Evolutionary conservation across 192 early-diverging fungal genomes (phyloP), one percentile per base, ranked within the genome.

Genomic region (Pilobolus umbonatus): DNA sequence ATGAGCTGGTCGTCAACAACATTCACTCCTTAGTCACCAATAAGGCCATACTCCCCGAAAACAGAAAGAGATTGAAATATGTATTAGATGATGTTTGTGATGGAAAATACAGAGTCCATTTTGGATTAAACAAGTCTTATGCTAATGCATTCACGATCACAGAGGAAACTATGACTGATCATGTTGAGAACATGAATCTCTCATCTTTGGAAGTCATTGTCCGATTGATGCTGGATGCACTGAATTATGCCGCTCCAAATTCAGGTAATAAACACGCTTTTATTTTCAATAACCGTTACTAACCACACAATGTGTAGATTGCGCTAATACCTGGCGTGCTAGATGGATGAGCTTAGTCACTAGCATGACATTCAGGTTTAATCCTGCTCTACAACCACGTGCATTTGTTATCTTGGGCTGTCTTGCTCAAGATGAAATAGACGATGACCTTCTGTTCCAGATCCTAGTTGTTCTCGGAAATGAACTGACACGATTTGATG

Each of bases 281-380:
- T 14, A 10, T 51, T 34, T 26, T 40, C 19, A 17, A 29, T 11
- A 5, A 5, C 4, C 28, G 28, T 25, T 48, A 24, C 11, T 7
- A n/a, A n/a, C n/a, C n/a, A n/a, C n/a, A n/a, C n/a, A n/a, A n/a
- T 22, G 12, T 34, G 1, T 10, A 84, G 91, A 89, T 40, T 77
- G 87, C 14, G 79, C 85, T 22, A 85, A 86, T 60, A 75, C 74
- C 26, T 93, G 92, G 84, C 88, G 88, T 44, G 82, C 93, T 14
- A 79, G 92, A 17, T 97, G 95, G 95, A 90, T 94, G 74, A 81
- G 88, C 11, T 72, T 95, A 54, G 84, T 95, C n/a, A 83, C 92
- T 1, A 85, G 87, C 19, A 89, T 87, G 44, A 90, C 92, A 0
- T 97, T 97, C 81, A 87, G 91, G 49, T 88, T 85, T 65, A 94